phyloP scores from a whole-genome alignment of 164 flowering plant species.

The Echeveria elegans region DNA sequence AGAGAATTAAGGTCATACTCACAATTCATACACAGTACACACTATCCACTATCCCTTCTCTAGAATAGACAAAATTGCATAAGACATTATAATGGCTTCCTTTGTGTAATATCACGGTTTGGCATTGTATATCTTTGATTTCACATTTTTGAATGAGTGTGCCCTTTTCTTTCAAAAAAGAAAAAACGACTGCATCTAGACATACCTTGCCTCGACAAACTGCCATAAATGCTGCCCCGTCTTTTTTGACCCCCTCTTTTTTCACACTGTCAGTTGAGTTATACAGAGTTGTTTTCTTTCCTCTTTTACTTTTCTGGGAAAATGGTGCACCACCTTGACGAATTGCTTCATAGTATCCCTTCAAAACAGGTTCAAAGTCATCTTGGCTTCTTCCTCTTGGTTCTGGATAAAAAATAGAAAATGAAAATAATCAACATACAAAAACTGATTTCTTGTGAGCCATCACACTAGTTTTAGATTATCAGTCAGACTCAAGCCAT shows the following conservation, averaged over 20 bases:
- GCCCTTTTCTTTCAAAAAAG: no score
- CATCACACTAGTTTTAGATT: background rate
- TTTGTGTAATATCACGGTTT: no score
- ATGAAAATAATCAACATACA: background rate
- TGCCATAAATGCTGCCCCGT: slow-evolving; percentile 89
- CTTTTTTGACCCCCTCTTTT: slow-evolving; percentile 13
- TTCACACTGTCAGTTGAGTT: slow-evolving; percentile 15
- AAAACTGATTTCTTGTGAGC: slow-evolving; percentile 4
- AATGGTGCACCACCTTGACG: slow-evolving; percentile 22
- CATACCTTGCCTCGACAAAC: slow-evolving; percentile 96
- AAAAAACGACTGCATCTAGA: background rate
- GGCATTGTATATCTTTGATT: no score
- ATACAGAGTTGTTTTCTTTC: slow-evolving; percentile 27
- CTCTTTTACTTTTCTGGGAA: slow-evolving; percentile 38
- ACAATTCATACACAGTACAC: background rate
- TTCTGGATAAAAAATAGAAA: slow-evolving; percentile 32
- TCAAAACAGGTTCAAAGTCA: slow-evolving; percentile 61
- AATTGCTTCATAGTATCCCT: slow-evolving; percentile 59
- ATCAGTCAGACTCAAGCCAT: background rate
- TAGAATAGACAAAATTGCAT: background rate
- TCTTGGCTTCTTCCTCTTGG: slow-evolving; percentile 84
- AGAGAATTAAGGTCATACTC: background rate
- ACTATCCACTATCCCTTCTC: background rate
- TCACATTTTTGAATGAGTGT: no score
- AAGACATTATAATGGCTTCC: background rate